phyloP scores from a whole-genome alignment of 2,329 filamentous ascomycete genomes.

The Aspergillus flavus region DNA sequence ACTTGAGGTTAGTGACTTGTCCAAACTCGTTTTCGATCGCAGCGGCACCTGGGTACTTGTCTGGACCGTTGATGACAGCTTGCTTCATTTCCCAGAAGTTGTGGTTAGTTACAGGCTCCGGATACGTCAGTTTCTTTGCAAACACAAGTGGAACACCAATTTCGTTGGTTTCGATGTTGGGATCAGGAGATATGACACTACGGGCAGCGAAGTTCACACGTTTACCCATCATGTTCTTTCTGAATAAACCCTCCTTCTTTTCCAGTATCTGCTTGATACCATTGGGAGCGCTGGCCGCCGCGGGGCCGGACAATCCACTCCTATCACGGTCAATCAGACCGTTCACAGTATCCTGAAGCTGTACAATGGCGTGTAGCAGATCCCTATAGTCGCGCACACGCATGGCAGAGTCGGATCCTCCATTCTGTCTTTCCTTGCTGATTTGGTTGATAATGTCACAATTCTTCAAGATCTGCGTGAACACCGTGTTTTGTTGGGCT shows the following conservation, averaged over 20 bases:
- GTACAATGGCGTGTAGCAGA: constrained; percentile 78
- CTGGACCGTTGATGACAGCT: constrained; percentile 90
- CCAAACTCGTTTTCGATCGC: constrained; percentile 97
- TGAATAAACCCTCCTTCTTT: constrained; percentile 97
- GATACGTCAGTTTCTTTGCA: constrained; percentile 92
- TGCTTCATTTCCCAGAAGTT: constrained; percentile 96
- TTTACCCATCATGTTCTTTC: constrained; percentile 99
- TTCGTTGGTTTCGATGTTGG: constrained; percentile 98
- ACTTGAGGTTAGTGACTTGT: constrained; percentile 82
- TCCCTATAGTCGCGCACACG: constrained; percentile 69
- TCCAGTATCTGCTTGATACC: constrained; percentile 98
- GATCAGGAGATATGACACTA: constrained; percentile 96
- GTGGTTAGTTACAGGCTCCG: constrained; percentile 94
- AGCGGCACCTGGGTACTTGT: constrained; percentile 91
- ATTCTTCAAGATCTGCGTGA: constrained; percentile 78
- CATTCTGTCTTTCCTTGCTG: constrained; percentile 66
- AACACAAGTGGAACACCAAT: constrained; percentile 99
- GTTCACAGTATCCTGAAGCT: constrained; percentile 87
- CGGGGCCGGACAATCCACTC: constrained; percentile 77
- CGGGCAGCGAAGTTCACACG: constrained; percentile 97
- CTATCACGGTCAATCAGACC: constrained; percentile 88
- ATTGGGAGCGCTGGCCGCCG: constrained; percentile 78
- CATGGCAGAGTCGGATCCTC: constrained; percentile 48
- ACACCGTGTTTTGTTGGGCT: constrained; percentile 82
- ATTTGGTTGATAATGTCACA: constrained; percentile 75